Evolutionary conservation across 2,329 filamentous ascomycete species (phyloP).

Genomic region (Ophiocordyceps camponoti-floridani): DNA sequence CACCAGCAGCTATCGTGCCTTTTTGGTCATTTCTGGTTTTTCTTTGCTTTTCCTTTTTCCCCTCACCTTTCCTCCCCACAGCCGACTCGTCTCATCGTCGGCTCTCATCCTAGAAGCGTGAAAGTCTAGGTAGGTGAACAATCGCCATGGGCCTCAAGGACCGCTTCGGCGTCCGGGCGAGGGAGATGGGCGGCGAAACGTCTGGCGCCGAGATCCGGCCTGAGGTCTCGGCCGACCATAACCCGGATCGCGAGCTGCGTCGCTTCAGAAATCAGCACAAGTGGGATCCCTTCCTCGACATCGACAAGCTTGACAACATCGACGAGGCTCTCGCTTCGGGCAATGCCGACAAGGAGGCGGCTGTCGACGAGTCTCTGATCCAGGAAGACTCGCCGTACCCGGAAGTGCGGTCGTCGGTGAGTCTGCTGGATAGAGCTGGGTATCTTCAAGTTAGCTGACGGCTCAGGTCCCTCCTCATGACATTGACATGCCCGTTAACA

Average conservation of each 20-base stretch:
- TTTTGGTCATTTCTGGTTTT: background rate
- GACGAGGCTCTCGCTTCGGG: slow-evolving; percentile 25
- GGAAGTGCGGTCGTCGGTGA: slow-evolving; percentile 10
- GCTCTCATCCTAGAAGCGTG: background rate
- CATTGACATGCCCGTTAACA: slow-evolving; percentile 36
- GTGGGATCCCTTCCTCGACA: slow-evolving; percentile 38
- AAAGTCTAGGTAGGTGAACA: too few species aligned
- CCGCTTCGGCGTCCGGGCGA: slow-evolving; percentile 5
- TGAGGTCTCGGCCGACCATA: slow-evolving; percentile 2
- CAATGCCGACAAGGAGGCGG: slow-evolving; percentile 24
- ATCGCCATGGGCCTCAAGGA: slow-evolving; percentile 8
- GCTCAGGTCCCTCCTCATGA: slow-evolving; percentile 19
- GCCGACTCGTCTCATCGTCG: background rate
- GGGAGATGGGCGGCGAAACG: slow-evolving; percentile 4
- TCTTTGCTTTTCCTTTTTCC: background rate
- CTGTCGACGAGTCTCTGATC: slow-evolving; percentile 26
- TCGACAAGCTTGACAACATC: slow-evolving; percentile 32
- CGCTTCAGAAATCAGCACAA: slow-evolving; percentile 31
- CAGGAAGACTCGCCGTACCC: slow-evolving; percentile 29
- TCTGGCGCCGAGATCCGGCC: slow-evolving; percentile 7
- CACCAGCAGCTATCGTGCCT: background rate
- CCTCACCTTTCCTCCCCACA: too few species aligned
- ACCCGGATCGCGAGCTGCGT: slow-evolving; percentile 13
- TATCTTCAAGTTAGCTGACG: background rate
- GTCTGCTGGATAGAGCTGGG: background rate